Percentiles rank a stretch among this genome's conserved stretches.
These are phyloP conservation scores for Alnus rubra DNA, from an alignment of 306 rosid species.

Conservation along the genomic window DNA sequence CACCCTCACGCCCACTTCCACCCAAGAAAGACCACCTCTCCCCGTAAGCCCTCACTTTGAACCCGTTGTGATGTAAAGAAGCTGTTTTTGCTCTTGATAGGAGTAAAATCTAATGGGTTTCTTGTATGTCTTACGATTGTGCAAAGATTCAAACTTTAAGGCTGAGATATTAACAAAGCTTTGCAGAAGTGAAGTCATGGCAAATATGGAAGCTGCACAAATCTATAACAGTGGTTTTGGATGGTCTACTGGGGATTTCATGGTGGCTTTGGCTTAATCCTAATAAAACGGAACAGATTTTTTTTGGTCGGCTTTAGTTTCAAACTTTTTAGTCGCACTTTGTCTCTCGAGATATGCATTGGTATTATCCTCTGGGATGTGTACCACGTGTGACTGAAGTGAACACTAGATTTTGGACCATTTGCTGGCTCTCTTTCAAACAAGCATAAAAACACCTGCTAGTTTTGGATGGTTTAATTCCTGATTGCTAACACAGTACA, in stretches of 20 bases:
- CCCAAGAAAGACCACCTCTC: constrained; percentile 35
- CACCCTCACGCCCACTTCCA: constrained; percentile 30
- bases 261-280: neutral
- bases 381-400: constrained; percentile 12
- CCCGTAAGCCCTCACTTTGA: constrained; percentile 41
- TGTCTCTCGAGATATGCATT: constrained; percentile 1
- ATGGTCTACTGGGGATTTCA: constrained; percentile 12
- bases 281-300: neutral
- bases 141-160: constrained; percentile 37
- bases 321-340: neutral
- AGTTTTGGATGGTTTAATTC: too few relatives aligned
- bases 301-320: neutral
- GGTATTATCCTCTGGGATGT: neutral
- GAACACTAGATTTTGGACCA: neutral
- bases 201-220: constrained; percentile 19
- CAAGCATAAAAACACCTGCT: neutral
- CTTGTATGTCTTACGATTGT: constrained; percentile 26
- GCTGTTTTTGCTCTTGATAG: constrained; percentile 34
- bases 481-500: too few relatives aligned
- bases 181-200: constrained; percentile 54
- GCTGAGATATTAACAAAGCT: constrained; percentile 46
- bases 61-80: constrained; percentile 37
- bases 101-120: constrained; percentile 43
- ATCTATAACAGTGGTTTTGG: constrained; percentile 17
- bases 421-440: neutral